Percentiles rank a stretch among this genome's conserved stretches.
These are phyloP conservation scores for Daldinia childiae DNA, from an alignment of 495 filamentous ascomycete genomes.

Conservation along the genomic window DNA sequence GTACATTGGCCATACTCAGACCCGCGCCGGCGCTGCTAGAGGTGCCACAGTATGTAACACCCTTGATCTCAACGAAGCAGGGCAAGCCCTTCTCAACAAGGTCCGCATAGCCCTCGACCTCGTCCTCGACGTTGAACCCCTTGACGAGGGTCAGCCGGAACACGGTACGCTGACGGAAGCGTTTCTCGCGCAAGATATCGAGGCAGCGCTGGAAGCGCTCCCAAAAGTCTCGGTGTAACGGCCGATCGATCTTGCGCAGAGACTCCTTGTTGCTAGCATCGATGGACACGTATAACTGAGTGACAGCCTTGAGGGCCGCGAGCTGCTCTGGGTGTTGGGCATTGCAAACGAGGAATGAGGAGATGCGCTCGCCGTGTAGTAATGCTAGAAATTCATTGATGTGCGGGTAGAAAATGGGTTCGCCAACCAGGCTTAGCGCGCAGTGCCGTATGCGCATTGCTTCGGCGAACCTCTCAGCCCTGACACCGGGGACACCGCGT, in stretches of 20 bases:
- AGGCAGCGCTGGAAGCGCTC: conserved; percentile 90
- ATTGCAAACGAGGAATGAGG: conserved; percentile 95
- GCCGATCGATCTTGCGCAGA: conserved; percentile 85
- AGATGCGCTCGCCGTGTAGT: conserved; percentile 86
- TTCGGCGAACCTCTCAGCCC: conserved; percentile 90
- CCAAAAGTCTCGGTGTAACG: conserved; percentile 96
- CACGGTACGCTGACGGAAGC: conserved; percentile 86
- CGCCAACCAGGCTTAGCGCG: conserved; percentile 88
- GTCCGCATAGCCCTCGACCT: conserved; percentile 88
- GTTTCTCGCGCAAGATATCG: conserved; percentile 84
- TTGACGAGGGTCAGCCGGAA: conserved; percentile 96
- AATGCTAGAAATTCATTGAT: conserved; percentile 89
- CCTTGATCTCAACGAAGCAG: conserved; percentile 93
- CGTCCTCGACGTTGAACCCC: conserved; percentile 92
- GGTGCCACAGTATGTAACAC: conserved; percentile 96
- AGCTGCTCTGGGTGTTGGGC: conserved; percentile 97
- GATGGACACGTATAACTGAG: conserved; percentile 94
- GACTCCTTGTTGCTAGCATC: conserved; percentile 92
- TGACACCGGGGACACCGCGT: conserved; percentile 89
- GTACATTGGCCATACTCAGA: conserved; percentile 93
- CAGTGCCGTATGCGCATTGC: conserved; percentile 94
- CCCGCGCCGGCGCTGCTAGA: conserved; percentile 81
- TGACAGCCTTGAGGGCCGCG: conserved; percentile 79
- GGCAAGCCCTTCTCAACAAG: conserved; percentile 85
- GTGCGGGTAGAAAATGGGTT: conserved; percentile 97